Percentiles rank a stretch among this genome's conserved stretches.
Conservation (phyloP, 2,329 filamentous ascomycete species). For the Fusarium mangiferae region DNA sequence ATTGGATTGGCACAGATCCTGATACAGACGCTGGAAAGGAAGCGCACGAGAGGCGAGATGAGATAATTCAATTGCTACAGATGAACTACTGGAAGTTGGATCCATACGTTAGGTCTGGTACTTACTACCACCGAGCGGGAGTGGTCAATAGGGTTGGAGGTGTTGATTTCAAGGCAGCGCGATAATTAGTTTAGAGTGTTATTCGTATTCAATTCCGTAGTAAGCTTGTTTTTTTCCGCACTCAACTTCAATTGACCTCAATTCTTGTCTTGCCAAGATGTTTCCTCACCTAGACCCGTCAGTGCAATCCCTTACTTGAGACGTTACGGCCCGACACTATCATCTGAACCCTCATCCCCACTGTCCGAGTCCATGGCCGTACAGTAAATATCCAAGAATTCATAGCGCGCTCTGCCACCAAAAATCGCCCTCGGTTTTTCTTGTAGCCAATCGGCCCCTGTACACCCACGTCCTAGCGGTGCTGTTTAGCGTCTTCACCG, state of each 20-base stretch:
- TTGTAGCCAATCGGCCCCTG: background rate
- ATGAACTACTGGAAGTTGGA: slow-evolving; percentile 78
- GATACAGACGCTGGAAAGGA: background rate
- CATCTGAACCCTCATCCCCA: background rate
- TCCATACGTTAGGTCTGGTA: slow-evolving; percentile 68
- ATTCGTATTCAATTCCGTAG: background rate
- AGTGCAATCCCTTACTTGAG: background rate
- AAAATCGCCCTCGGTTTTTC: background rate
- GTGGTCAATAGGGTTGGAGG: slow-evolving; percentile 23
- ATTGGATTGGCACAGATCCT: slow-evolving; percentile 16
- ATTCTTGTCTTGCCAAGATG: background rate
- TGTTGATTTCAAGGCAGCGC: slow-evolving; percentile 36
- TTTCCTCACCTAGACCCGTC: background rate
- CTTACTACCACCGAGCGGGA: slow-evolving; percentile 38
- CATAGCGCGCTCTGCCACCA: background rate
- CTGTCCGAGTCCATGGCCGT: background rate
- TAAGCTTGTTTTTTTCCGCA: background rate
- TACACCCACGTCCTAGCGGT: background rate
- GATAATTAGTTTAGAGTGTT: slow-evolving; percentile 7
- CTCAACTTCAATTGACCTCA: background rate
- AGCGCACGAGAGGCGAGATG: slow-evolving; percentile 52
- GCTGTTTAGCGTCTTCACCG: background rate
- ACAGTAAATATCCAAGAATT: background rate
- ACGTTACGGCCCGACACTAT: background rate
- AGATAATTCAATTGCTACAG: slow-evolving; percentile 61